A percentile compares a stretch with the other conserved stretches of the same genome.
phyloP scores from a whole-genome alignment of 1,284 basidiomycete species.

The Exsudoporus floridanus region DNA sequence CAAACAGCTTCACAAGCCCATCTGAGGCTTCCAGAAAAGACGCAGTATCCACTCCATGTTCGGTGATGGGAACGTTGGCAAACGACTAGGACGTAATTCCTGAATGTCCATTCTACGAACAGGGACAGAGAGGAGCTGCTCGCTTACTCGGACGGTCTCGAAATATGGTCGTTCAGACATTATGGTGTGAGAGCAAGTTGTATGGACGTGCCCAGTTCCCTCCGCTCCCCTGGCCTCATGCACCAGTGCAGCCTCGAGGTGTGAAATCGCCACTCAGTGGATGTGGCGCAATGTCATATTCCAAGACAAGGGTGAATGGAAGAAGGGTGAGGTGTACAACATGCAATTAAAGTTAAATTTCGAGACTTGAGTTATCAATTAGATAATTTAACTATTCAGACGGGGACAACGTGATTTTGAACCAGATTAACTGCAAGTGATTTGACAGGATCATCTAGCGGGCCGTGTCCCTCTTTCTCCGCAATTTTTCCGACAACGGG shows the following conservation, averaged over 20 bases:
- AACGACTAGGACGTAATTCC: constrained; percentile 62
- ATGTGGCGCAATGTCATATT: constrained; percentile 29
- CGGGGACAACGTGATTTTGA: constrained; percentile 2
- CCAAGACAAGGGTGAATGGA: constrained; percentile 23
- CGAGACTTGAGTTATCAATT: constrained; percentile 20
- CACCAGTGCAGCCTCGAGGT: constrained; percentile 32
- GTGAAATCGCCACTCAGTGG: constrained; percentile 8
- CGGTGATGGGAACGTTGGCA: constrained; percentile 77
- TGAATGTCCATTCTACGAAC: neutral
- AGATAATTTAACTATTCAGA: constrained; percentile 25
- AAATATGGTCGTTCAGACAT: constrained; percentile 61
- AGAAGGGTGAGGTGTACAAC: constrained; percentile 6
- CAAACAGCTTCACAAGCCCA: constrained; percentile 88
- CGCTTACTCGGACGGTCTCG: constrained; percentile 71
- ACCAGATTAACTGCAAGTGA: constrained; percentile 16
- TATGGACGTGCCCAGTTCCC: constrained; percentile 6
- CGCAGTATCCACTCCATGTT: constrained; percentile 78
- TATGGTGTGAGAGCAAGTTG: constrained; percentile 10
- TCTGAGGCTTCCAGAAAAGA: constrained; percentile 89
- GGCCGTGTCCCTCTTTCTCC: constrained; percentile 2
- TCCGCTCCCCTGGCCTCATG: constrained; percentile 22
- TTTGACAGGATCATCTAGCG: neutral
- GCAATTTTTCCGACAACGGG: constrained; percentile 5
- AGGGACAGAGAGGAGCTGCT: neutral
- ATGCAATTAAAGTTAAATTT: constrained; percentile 21